These are phyloP conservation scores for Nakataea oryzae DNA, from an alignment of 2,329 filamentous ascomycete genomes.

Conservation along the genomic window DNA sequence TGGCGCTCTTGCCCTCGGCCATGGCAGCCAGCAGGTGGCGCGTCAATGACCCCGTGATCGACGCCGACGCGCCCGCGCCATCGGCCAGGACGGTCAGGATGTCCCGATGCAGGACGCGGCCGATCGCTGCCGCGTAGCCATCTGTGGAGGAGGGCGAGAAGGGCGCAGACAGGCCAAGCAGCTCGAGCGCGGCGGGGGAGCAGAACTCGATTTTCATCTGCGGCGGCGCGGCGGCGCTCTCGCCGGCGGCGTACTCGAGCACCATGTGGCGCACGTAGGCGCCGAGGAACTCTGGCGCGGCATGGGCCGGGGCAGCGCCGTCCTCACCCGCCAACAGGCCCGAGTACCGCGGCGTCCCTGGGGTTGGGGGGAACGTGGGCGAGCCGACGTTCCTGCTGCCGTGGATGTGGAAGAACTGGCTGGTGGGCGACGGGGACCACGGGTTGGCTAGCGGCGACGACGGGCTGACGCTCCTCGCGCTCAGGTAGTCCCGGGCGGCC, in stretches of 20 bases:
- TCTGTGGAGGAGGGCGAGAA: background rate
- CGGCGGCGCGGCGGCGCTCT: slow-evolving; percentile 3
- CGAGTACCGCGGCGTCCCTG: background rate
- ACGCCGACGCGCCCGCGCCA: slow-evolving; percentile 27
- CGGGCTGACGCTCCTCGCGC: background rate
- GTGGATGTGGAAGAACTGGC: background rate
- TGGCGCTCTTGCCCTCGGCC: slow-evolving; percentile 10
- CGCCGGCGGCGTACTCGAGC: background rate
- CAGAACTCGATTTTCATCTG: slow-evolving; percentile 33
- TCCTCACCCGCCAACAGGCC: background rate
- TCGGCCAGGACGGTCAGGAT: slow-evolving; percentile 43
- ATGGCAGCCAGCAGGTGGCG: slow-evolving; percentile 28
- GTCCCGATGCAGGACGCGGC: slow-evolving; percentile 33
- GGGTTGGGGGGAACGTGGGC: background rate
- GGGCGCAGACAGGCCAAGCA: slow-evolving; percentile 27
- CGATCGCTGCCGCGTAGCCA: slow-evolving; percentile 15
- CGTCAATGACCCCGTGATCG: slow-evolving; percentile 32
- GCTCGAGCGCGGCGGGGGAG: slow-evolving; percentile 24
- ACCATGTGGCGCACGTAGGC: slow-evolving; percentile 1
- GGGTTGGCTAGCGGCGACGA: background rate
- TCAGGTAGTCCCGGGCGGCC: too few species aligned
- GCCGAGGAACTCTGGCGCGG: background rate
- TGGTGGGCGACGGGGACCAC: background rate
- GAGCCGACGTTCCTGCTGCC: background rate
- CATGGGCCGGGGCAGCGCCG: background rate